A percentile compares a stretch with the other conserved stretches of the same genome.
phyloP scores from a whole-genome alignment of 2,329 filamentous ascomycete genomes.

The Talaromyces atroroseus region DNA sequence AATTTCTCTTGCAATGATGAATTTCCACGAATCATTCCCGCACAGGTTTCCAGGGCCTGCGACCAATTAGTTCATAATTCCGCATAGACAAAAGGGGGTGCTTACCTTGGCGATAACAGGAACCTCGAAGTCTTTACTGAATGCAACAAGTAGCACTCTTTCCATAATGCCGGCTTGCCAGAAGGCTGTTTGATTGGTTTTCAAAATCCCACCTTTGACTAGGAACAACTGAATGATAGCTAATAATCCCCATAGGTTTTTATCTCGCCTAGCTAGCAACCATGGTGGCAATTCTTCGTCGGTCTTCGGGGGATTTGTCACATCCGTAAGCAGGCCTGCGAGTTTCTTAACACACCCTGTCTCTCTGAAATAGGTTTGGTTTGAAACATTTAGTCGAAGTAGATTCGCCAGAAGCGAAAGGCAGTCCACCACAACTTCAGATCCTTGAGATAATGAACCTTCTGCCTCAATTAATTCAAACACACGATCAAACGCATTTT shows the following conservation, averaged over 20 bases:
- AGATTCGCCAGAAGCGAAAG: slow-evolving; percentile 86
- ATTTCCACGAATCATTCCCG: slow-evolving; percentile 82
- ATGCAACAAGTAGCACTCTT: slow-evolving; percentile 75
- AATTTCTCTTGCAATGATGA: slow-evolving; percentile 77
- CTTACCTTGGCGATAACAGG: slow-evolving; percentile 75
- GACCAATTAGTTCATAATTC: slow-evolving; percentile 12
- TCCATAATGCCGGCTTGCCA: slow-evolving; percentile 76
- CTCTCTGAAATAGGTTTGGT: slow-evolving; percentile 90
- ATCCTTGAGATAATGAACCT: slow-evolving; percentile 74
- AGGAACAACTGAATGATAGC: slow-evolving; percentile 84
- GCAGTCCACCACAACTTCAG: slow-evolving; percentile 86
- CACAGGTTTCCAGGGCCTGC: slow-evolving; percentile 75
- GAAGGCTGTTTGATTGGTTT: slow-evolving; percentile 78
- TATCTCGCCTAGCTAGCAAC: slow-evolving; percentile 72
- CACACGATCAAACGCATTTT: slow-evolving; percentile 83
- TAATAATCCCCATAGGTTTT: slow-evolving; percentile 86
- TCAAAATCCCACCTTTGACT: slow-evolving; percentile 70
- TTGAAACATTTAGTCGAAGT: slow-evolving; percentile 77
- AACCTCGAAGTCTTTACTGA: slow-evolving; percentile 64
- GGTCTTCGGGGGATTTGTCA: slow-evolving; percentile 50
- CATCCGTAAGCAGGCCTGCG: slow-evolving; percentile 60
- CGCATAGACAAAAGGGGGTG: slow-evolving; percentile 7
- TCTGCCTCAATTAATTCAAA: slow-evolving; percentile 78
- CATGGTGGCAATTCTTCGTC: slow-evolving; percentile 63
- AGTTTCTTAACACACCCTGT: slow-evolving; percentile 74